Evolutionary conservation across 192 early-diverging fungal genomes (phyloP).

Genomic region (Gonapodya sp.): DNA sequence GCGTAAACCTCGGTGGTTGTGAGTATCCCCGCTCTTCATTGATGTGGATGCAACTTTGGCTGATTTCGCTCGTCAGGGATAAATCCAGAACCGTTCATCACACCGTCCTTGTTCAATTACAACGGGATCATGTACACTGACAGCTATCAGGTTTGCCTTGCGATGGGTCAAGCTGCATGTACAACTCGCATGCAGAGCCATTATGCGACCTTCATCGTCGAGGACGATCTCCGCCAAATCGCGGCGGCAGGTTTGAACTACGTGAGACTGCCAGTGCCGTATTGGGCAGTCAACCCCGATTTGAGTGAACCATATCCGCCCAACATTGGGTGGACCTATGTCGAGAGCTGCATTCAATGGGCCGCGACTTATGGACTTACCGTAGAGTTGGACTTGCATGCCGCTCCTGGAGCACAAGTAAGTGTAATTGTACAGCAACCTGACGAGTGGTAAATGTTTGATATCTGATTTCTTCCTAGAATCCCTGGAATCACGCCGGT

Average conservation of each 20-base stretch:
- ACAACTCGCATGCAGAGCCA: neutral
- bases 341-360: neutral
- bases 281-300: neutral
- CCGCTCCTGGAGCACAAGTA: neutral
- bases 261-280: neutral
- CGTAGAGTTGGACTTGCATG: neutral
- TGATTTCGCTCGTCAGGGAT: neutral
- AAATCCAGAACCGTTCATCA: neutral
- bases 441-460: no score
- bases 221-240: neutral
- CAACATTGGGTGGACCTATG: neutral
- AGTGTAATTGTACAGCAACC: no score
- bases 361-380: neutral
- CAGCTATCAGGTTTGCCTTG: neutral
- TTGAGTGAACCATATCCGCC: neutral
- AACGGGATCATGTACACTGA: neutral
- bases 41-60: neutral
- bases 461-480: no score
- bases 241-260: neutral
- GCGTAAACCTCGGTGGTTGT: neutral
- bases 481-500: neutral
- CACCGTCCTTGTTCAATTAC: neutral
- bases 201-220: neutral
- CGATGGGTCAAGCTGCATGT: neutral
- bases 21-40: neutral